A percentile compares a stretch with the other conserved stretches of the same genome.
phyloP scores from a whole-genome alignment of 2,329 filamentous ascomycete species.

The Coleophoma eucalyptorum region DNA sequence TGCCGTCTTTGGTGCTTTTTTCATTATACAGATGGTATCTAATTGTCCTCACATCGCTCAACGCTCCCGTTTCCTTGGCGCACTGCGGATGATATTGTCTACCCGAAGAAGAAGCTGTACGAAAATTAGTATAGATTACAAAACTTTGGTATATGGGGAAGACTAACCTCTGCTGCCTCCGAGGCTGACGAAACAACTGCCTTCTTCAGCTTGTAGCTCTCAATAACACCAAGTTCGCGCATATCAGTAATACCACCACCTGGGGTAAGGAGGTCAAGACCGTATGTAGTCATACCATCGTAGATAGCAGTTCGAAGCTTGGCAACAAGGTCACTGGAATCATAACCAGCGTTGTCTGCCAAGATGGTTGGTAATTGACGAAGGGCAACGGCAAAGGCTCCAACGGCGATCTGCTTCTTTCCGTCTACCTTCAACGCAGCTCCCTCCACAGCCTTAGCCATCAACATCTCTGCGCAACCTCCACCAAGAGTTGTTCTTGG shows the following conservation, averaged over 20 bases:
- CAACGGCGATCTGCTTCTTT: slow-evolving; percentile 93
- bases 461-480: slow-evolving; percentile 96
- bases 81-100: slow-evolving; percentile 95
- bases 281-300: slow-evolving; percentile 88
- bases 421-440: slow-evolving; percentile 91
- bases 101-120: slow-evolving; percentile 80
- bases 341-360: slow-evolving; percentile 94
- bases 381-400: slow-evolving; percentile 83
- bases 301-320: slow-evolving; percentile 92
- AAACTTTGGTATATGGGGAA: background rate
- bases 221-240: slow-evolving; percentile 90
- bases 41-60: slow-evolving; percentile 41
- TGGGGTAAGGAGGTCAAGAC: slow-evolving; percentile 82
- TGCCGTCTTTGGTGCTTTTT: background rate
- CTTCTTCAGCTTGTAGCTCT: slow-evolving; percentile 97
- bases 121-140: slow-evolving; percentile 25
- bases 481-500: slow-evolving; percentile 92
- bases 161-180: slow-evolving; percentile 87
- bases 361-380: slow-evolving; percentile 94
- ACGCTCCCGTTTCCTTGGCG: slow-evolving; percentile 77
- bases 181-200: slow-evolving; percentile 97
- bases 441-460: slow-evolving; percentile 96
- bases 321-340: slow-evolving; percentile 90
- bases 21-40: slow-evolving; percentile 25
- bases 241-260: slow-evolving; percentile 94